Conservation (phyloP, 1,284 basidiomycete genomes). For the Fistulinella staudtii region DNA sequence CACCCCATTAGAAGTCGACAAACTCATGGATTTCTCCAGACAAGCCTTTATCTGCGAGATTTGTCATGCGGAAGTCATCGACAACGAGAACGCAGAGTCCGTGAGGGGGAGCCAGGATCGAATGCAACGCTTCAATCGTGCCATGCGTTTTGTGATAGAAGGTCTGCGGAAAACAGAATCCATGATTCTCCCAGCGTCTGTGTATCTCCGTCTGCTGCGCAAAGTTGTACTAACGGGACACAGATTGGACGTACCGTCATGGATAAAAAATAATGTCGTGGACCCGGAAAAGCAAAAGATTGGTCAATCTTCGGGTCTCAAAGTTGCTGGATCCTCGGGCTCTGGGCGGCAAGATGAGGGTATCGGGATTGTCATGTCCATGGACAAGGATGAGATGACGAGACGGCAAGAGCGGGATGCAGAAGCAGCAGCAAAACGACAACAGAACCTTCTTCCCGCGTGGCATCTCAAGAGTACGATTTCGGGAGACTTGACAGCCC, state of each 20-base stretch:
- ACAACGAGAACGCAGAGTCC: constrained; percentile 89
- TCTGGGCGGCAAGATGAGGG: constrained; percentile 63
- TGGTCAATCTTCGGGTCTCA: constrained; percentile 51
- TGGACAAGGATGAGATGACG: constrained; percentile 77
- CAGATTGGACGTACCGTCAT: constrained; percentile 79
- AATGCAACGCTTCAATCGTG: constrained; percentile 93
- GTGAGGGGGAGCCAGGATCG: constrained; percentile 84
- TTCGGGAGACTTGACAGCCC: constrained; percentile 83
- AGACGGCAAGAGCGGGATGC: constrained; percentile 62
- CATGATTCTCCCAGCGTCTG: constrained; percentile 78
- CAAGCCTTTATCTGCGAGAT: constrained; percentile 74
- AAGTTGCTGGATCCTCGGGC: constrained; percentile 66
- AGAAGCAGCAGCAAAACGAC: constrained; percentile 71
- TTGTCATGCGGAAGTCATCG: constrained; percentile 76
- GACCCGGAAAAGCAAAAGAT: constrained; percentile 57
- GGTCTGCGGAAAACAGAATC: constrained; percentile 86
- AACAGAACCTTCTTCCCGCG: constrained; percentile 87
- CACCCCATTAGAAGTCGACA: constrained; percentile 83
- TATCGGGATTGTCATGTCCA: constrained; percentile 75
- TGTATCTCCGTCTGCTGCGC: constrained; percentile 11
- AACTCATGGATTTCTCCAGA: constrained; percentile 66
- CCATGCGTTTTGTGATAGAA: constrained; percentile 84
- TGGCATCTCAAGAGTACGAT: constrained; percentile 97
- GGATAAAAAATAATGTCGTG: constrained; percentile 66
- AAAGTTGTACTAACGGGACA: constrained; percentile 2